These are phyloP conservation scores for Copromyces sp. DNA, from an alignment of 495 filamentous ascomycete genomes.

Conservation along the genomic window DNA sequence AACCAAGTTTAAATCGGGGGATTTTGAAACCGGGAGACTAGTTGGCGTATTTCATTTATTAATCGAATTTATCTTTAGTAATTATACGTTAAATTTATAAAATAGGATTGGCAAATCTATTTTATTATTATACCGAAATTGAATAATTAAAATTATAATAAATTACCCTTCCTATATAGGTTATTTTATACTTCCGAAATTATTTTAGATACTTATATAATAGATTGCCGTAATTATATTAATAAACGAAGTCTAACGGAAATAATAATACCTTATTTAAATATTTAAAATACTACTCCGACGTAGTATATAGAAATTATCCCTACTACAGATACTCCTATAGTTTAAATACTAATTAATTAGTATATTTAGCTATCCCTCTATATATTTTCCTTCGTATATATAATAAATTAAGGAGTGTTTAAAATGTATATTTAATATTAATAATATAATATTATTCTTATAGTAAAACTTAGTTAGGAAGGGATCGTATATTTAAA, in stretches of 20 bases:
- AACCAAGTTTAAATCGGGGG: neutral
- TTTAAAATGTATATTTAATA: neutral
- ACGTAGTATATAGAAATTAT: neutral
- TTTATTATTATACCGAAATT: neutral
- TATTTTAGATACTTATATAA: neutral
- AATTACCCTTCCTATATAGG: too few relatives aligned
- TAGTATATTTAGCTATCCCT: neutral
- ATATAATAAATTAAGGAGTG: neutral
- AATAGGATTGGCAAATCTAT: neutral
- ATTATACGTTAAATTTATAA: neutral
- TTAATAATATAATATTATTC: neutral
- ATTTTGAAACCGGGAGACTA: neutral
- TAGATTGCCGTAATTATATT: too few relatives aligned
- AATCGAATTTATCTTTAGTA: neutral
- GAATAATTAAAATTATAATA: neutral
- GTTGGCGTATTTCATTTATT: neutral
- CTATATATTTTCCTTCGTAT: neutral
- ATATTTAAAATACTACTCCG: neutral
- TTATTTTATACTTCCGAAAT: neutral
- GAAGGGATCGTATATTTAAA: fast-evolving
- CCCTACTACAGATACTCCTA: neutral
- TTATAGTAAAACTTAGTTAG: neutral
- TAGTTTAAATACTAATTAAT: neutral
- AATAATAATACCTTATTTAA: neutral
- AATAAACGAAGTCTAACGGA: neutral